Evolutionary conservation across 1,284 basidiomycete species (phyloP).

Genomic region (Pseudozyma sp.): DNA sequence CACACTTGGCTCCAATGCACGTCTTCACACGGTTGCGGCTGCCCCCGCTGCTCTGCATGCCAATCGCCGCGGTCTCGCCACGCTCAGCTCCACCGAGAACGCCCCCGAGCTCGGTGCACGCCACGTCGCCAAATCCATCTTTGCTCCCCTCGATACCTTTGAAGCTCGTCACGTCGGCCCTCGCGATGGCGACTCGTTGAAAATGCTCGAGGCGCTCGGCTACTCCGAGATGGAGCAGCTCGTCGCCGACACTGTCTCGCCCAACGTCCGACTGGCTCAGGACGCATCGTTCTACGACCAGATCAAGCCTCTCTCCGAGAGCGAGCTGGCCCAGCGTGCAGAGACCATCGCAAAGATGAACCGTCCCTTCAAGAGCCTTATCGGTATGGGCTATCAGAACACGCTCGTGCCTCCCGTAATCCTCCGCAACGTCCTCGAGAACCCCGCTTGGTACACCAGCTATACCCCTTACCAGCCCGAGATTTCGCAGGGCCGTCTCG

Average conservation of each 20-base stretch:
- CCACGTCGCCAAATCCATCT: conserved; percentile 57
- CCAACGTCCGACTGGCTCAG: conserved; percentile 72
- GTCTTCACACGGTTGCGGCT: conserved; percentile 7
- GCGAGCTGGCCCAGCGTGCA: conserved; percentile 82
- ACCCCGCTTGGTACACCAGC: conserved; percentile 97
- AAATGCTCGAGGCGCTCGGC: conserved; percentile 63
- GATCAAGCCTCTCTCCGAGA: conserved; percentile 78
- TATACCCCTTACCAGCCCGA: conserved; percentile 93
- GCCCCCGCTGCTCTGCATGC: not conserved
- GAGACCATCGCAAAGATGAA: conserved; percentile 82
- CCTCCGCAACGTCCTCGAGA: conserved; percentile 77
- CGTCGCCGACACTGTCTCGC: conserved; percentile 61
- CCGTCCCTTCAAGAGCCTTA: conserved; percentile 87
- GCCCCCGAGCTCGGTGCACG: conserved; percentile 49
- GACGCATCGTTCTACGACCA: conserved; percentile 75
- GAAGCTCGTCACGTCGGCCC: conserved; percentile 64
- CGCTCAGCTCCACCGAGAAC: conserved; percentile 52
- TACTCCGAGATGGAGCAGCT: conserved; percentile 63
- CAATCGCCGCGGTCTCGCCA: conserved; percentile 28
- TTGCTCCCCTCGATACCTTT: conserved; percentile 64
- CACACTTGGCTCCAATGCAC: conserved; percentile 5
- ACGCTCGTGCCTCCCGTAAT: conserved; percentile 65
- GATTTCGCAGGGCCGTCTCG: conserved; percentile 90
- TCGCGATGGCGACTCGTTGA: conserved; percentile 52
- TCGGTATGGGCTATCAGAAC: conserved; percentile 94